Conservation (phyloP, 2,329 filamentous ascomycete species). For the Ophiobolus disseminans region DNA sequence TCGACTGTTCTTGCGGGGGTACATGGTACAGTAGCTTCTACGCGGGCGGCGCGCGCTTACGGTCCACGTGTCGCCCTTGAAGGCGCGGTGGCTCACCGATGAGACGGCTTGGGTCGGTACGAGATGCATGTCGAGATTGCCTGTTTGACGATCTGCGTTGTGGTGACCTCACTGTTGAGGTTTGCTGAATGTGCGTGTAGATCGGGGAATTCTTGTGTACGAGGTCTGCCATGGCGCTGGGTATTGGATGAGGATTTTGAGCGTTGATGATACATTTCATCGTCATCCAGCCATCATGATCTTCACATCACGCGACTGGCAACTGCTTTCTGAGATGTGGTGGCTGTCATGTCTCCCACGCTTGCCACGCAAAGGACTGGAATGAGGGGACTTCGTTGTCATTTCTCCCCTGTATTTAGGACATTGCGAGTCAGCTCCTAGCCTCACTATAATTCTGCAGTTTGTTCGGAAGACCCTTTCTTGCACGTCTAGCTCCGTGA, state of each 20-base stretch:
- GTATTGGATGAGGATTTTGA: too few relatives aligned
- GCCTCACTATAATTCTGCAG: too few relatives aligned
- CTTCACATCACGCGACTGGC: too few relatives aligned
- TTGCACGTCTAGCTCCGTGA: too few relatives aligned
- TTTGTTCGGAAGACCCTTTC: too few relatives aligned
- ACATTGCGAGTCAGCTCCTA: not conserved
- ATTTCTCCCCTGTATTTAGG: not conserved
- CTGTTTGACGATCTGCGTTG: not conserved
- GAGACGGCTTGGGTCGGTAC: not conserved
- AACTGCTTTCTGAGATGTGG: too few relatives aligned
- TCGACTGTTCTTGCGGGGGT: constrained; percentile 2
- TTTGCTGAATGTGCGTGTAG: not conserved
- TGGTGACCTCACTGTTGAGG: not conserved
- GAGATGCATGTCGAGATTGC: constrained; percentile 5
- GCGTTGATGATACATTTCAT: too few relatives aligned
- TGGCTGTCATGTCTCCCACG: constrained; percentile 8
- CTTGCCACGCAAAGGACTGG: constrained; percentile 7
- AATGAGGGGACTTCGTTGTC: not conserved
- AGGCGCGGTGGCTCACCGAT: constrained; percentile 7
- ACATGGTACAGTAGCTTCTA: constrained; percentile 2
- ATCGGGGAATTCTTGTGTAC: not conserved
- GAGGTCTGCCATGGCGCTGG: too few relatives aligned
- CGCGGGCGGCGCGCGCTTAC: constrained; percentile 1
- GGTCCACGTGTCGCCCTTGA: constrained; percentile 6
- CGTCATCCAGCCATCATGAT: too few relatives aligned